These are phyloP conservation scores for Dictyostelium discoideum DNA, from an alignment of 78 protist species.

Conservation along the genomic window dicty_2.7 NC_007088.5:6285001-6285500, in stretches of 20 bases:
- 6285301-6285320: background rate
- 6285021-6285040: background rate
- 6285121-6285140: no score
- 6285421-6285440: background rate
- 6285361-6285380: background rate
- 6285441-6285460: conserved; percentile 5
- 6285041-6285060: background rate
- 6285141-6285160: background rate
- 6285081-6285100: background rate
- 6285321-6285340: background rate
- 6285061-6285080: conserved; percentile 2
- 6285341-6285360: background rate
- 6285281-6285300: background rate
- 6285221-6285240: background rate
- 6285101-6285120: conserved; percentile 5
- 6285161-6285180: background rate
- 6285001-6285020: conserved; percentile 32
- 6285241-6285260: background rate
- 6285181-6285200: background rate
- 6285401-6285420: background rate
- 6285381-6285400: background rate
- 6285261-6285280: background rate
- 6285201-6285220: background rate
- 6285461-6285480: background rate
- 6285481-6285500: background rate